Conservation (phyloP, 768 basidiomycete species). For the Crassisporium funariophilum region DNA sequence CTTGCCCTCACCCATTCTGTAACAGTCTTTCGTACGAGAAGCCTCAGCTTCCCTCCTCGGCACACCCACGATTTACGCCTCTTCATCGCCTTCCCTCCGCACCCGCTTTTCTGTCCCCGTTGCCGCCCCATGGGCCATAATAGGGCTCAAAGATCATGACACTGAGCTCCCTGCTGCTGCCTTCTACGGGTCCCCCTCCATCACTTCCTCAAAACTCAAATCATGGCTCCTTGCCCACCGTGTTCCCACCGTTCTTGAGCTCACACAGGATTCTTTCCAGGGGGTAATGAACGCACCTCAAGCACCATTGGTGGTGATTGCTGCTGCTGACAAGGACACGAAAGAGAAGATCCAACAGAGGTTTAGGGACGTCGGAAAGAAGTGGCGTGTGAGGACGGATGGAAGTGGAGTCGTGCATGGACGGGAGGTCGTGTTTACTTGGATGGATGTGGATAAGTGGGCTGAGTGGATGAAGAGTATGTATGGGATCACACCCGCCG, state of each 20-base stretch:
- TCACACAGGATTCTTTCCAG: constrained; percentile 80
- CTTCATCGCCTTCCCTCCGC: constrained; percentile 39
- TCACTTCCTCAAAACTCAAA: constrained; percentile 32
- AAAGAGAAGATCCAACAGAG: constrained; percentile 46
- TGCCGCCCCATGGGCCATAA: constrained; percentile 57
- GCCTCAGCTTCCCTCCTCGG: constrained; percentile 48
- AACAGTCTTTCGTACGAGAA: constrained; percentile 39
- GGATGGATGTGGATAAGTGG: constrained; percentile 90
- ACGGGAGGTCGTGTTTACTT: constrained; percentile 77
- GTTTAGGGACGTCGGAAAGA: constrained; percentile 53
- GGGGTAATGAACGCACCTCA: constrained; percentile 82
- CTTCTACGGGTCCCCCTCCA: constrained; percentile 34
- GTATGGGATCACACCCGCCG: constrained; percentile 63
- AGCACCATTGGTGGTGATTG: constrained; percentile 78
- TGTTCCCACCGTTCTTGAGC: constrained; percentile 72
- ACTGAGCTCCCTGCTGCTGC: constrained; percentile 44
- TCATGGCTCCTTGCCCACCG: constrained; percentile 70
- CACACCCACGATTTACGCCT: constrained; percentile 46
- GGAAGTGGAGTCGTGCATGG: constrained; percentile 43
- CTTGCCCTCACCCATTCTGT: too few relatives aligned
- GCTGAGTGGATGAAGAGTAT: constrained; percentile 87
- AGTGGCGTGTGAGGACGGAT: constrained; percentile 55
- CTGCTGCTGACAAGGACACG: constrained; percentile 37
- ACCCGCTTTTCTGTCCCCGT: constrained; percentile 38
- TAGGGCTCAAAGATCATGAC: constrained; percentile 69